These are phyloP conservation scores for Symbiodinium natans DNA, from an alignment of 73 alveolate species.

Conservation along the genomic window DNA sequence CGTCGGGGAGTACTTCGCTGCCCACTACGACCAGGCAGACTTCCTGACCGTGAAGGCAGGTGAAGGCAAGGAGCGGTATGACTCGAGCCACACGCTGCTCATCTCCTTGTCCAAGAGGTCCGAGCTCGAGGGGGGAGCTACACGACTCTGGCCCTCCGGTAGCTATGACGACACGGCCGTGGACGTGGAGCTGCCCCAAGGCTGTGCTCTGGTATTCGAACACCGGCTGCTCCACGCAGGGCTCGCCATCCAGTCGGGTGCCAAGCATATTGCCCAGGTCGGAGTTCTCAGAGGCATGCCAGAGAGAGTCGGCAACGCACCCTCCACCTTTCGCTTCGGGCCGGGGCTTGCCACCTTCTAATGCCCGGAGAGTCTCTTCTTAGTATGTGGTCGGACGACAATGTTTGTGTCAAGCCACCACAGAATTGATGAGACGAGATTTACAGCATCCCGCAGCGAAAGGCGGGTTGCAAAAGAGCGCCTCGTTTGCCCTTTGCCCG, in stretches of 20 bases:
- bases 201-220: slow-evolving; percentile 6
- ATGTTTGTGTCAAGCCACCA: not conserved
- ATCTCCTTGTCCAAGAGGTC: not conserved
- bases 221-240: slow-evolving; percentile 38
- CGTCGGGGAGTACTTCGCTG: slow-evolving; percentile 27
- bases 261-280: slow-evolving; percentile 43
- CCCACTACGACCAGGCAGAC: slow-evolving; percentile 60
- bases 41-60: slow-evolving; percentile 10
- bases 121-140: not conserved
- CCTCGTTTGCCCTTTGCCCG: too few species aligned
- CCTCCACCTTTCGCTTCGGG: slow-evolving; percentile 11
- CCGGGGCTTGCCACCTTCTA: slow-evolving; percentile 21
- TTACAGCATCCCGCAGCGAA: too few species aligned
- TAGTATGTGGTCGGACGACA: not conserved
- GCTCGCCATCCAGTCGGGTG: slow-evolving; percentile 9
- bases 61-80: slow-evolving; percentile 50
- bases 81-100: slow-evolving; percentile 47
- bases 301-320: not conserved
- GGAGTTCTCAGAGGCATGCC: slow-evolving; percentile 45
- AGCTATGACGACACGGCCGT: slow-evolving; percentile 41
- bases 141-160: slow-evolving; percentile 32
- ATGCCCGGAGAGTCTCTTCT: not conserved
- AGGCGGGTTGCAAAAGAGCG: too few species aligned
- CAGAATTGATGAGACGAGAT: not conserved
- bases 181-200: slow-evolving; percentile 49